Base-by-base conservation (phyloP, 2,329 filamentous ascomycete genomes). In the Rhynchosporium agropyri region DNA sequence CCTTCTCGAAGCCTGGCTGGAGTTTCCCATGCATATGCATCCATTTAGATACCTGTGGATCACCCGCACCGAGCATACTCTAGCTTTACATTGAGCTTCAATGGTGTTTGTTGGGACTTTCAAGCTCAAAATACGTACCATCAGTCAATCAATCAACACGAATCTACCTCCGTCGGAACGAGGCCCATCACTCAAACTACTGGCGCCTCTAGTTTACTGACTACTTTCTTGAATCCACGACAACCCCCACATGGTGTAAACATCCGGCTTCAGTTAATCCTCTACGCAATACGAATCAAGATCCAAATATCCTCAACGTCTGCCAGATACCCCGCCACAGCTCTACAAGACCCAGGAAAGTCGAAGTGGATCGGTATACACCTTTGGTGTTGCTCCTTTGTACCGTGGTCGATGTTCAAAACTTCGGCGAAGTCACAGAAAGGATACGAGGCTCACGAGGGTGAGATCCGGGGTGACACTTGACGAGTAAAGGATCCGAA, bases 401-500 rank as follows among this genome's bases (percentile, higher is more conserved):
- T 45, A 64, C 58, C 38, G 48, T 33, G 7, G 13, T 45, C 12
- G 33, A 40, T 28, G 46, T 51, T 51, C 62, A 58, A 58, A 63
- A 51, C 31, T 8, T 48, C 48, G 46, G 46, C 46, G 46, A 54
- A 54, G 45, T 64, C 58, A 51, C 55, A 56, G 42, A 36, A 36
- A 43, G 55, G 33, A 59, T 46, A 48, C 29, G n/a, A 31, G 38
- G 46, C 51, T 48, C 50, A 56, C 54, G 58, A 62, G 58, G 45
- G 65, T 65, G 63, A 63, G 49, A 60, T 48, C 45, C 55, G 58
- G 58, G 42, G 55, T 65, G 51, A 59, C 61, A 60, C 61, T 63
- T 59, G 58, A 61, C n/a, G 29, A 46, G 53, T 36, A 48, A 50
- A 63, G 45, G 46, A 58, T 58, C 45, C 57, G 46, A 60, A 56